Base-by-base conservation (phyloP, 306 rosid species). In the Fragaria ananassa region DNA sequence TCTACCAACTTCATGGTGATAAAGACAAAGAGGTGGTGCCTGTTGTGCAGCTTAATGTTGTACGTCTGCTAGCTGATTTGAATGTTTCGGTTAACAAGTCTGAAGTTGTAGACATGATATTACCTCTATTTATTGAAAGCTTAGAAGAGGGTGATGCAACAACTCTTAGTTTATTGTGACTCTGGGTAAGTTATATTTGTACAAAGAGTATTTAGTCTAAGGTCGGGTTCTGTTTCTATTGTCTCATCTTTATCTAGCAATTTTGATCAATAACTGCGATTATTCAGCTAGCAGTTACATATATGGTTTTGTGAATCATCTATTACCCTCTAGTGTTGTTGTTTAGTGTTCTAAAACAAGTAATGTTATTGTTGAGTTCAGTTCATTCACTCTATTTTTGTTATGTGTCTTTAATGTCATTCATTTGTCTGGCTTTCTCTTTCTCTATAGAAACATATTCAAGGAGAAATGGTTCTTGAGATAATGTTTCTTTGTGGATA, bases 101-200 rank as follows among this genome's bases (percentile, higher is more conserved):
- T 37, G 97, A 92, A 84, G 87, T 91, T 44, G 97, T 95, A 77
- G 96, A 95, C 74, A 82, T 85, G 89, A 92, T 95, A 79, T 90
- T 95, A 77, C 97, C 99, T 29, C 92, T 92, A 74, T 95, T 95
- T 71, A 87, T 95, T 61, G 99, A 95, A 85, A 95, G 91, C 86
- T 85, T 92, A 86, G 97, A 95, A 82, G 99, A 92, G 92, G 97
- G 99, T 6, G 97, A 95, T 81, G 99, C 99, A 78, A 89, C 99
- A 78, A 85, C 90, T 82, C 97, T 97, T 71, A 87, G 97, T 88
- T 88, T 89, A 81, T 78, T 95, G 90, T 83, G 99, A 89, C 97
- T 95, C 44, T 91, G 88, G 71, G 99, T 95, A 92, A 78, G 91
- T 79, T 84, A 86, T 74, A n/a, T n/a, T n/a, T n/a, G n/a, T n/a